Conservation (phyloP, 2,329 filamentous ascomycete genomes). For the Nannizziopsis barbatae region DNA sequence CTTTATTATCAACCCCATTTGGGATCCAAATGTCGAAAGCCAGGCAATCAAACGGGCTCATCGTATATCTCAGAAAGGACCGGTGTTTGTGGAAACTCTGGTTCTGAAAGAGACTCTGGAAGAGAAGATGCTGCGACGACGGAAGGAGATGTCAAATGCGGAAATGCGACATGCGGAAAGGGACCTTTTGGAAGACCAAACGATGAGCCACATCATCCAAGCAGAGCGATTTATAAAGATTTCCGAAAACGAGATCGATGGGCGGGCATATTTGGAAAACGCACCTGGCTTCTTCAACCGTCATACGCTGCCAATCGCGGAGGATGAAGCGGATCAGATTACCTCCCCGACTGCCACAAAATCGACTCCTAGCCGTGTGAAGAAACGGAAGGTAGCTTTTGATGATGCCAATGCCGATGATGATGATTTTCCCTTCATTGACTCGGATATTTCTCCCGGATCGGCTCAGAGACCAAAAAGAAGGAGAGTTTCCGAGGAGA, state of each 20-base stretch:
- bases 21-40: conserved; percentile 71
- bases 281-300: conserved; percentile 30
- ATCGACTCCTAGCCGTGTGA: not conserved
- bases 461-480: conserved; percentile 15
- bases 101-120: conserved; percentile 72
- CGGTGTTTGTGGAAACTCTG: conserved; percentile 75
- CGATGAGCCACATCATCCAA: conserved; percentile 49
- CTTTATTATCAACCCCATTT: conserved; percentile 80
- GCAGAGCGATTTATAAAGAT: conserved; percentile 42
- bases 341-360: too few relatives aligned
- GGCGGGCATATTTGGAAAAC: conserved; percentile 23
- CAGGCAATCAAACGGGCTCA: conserved; percentile 87
- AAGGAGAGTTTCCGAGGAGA: conserved; percentile 9
- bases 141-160: conserved; percentile 59
- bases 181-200: conserved; percentile 47
- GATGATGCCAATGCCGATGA: not conserved
- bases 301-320: conserved; percentile 28
- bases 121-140: conserved; percentile 65
- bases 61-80: conserved; percentile 68
- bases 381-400: not conserved
- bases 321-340: conserved; percentile 14
- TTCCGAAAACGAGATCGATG: conserved; percentile 21
- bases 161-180: conserved; percentile 46
- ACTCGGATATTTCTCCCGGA: conserved; percentile 11
- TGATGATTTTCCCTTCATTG: conserved; percentile 7